Conservation (phyloP, 2,329 filamentous ascomycete genomes). For the Hypomyces perniciosus region DNA sequence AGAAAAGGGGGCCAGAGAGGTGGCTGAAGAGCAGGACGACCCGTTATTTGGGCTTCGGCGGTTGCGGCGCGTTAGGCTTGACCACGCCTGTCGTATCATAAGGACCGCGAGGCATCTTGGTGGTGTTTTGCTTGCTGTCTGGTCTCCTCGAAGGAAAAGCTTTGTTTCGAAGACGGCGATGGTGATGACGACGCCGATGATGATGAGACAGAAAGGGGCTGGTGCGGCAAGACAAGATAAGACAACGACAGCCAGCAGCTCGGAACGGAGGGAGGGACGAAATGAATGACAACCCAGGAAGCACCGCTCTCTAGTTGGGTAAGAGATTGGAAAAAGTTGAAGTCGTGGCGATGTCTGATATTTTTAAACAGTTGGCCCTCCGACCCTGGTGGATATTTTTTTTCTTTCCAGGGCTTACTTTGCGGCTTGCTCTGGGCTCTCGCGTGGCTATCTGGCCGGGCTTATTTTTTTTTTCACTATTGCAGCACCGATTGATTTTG, state of each 20-base stretch:
- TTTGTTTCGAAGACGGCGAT: not conserved
- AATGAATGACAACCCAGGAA: conserved; percentile 4
- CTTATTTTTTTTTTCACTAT: conserved; percentile 10
- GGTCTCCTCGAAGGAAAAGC: not conserved
- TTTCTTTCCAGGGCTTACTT: conserved; percentile 7
- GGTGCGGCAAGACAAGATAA: not conserved
- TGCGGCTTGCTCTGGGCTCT: conserved; percentile 4
- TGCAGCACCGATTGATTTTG: conserved; percentile 14
- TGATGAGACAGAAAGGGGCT: not conserved
- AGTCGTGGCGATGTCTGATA: conserved; percentile 10
- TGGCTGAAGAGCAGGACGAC: not conserved
- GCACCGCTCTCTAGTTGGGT: conserved; percentile 10
- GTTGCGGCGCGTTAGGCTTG: conserved; percentile 32
- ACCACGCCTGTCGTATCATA: conserved; percentile 34
- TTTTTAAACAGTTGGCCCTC: conserved; percentile 12
- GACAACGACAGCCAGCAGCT: conserved; percentile 1
- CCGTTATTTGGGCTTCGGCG: conserved; percentile 26
- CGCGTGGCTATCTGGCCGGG: conserved; percentile 12
- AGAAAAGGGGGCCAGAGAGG: conserved; percentile 5
- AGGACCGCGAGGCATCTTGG: conserved; percentile 30
- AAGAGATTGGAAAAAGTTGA: conserved; percentile 8
- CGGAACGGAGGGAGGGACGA: conserved; percentile 3
- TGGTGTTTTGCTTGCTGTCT: not conserved
- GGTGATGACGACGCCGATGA: not conserved
- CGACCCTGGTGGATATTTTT: conserved; percentile 8